Evolutionary conservation across 73 alveolate species (phyloP).

Genomic region (Breviolum minutum): DNA sequence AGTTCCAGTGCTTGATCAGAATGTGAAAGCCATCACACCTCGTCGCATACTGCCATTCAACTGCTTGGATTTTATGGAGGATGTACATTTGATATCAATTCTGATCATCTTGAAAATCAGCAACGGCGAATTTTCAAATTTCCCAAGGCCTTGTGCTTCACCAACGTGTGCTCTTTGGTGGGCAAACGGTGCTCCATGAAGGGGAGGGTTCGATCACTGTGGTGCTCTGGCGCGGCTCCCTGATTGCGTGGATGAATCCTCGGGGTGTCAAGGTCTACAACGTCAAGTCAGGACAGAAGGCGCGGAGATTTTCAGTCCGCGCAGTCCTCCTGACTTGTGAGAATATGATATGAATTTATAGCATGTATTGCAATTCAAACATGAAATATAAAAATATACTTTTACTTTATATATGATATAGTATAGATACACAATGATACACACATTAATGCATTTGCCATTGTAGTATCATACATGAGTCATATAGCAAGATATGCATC

Average conservation of each 20-base stretch:
- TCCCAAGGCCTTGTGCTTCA: conserved; percentile 78
- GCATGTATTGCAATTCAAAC: no score
- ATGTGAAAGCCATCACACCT: no score
- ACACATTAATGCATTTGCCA: background rate
- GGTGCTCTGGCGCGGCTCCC: conserved; percentile 41
- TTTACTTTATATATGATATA: no score
- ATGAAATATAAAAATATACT: no score
- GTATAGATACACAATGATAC: background rate
- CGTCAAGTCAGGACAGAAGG: conserved; percentile 53
- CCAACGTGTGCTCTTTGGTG: conserved; percentile 57
- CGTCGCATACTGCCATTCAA: no score
- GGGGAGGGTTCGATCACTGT: conserved; percentile 39
- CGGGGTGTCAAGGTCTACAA: conserved; percentile 70
- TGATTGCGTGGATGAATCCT: conserved; percentile 62
- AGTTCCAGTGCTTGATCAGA: no score
- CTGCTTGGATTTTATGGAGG: no score
- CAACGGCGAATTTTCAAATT: no score
- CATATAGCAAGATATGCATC: background rate
- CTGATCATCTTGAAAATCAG: no score
- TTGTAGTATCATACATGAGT: background rate
- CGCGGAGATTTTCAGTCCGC: no score
- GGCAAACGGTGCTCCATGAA: conserved; percentile 54
- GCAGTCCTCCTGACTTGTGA: no score
- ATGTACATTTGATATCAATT: no score
- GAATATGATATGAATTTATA: background rate